Evolutionary conservation across 768 basidiomycete genomes (phyloP), one percentile per base, ranked within the genome.

Genomic region (Hygrocybe coccinea): DNA sequence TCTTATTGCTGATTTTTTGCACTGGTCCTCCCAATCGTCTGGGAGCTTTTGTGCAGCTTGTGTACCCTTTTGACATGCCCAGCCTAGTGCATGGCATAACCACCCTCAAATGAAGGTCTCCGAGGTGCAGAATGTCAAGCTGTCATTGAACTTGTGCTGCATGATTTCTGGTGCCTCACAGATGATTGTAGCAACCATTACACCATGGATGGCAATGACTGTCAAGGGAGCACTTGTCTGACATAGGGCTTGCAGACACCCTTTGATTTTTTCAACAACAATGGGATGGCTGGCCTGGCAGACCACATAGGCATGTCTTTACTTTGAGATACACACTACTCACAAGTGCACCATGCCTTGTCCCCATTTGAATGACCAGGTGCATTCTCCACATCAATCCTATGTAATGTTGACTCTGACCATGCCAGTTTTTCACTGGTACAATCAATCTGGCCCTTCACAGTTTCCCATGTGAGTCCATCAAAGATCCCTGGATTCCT

Each of bases 141-240:
- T 70, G 46, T 70, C 64, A 14, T 36, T 33, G 25, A 61, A 59
- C 17, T 36, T 36, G 9, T 60, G 55, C 2, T 54, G 25, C 39
- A 76, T 65, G 9, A 76, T 58, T 34, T 65, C 59, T 0, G 73
- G 70, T 11, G 39, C 47, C 11, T 52, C 48, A 14, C 62, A 15
- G 9, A 57, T 14, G 37, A 74, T 65, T 3, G 46, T 58, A 0
- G 67, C 69, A 37, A 74, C 52, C 43, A 74, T 64, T n/a, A 74
- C 55, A 1, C 56, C 72, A 0, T 65, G 61, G 7, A 63, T 60
- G 4, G 8, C 8, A 8, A 29, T 29, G 4, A 29, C 4, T 29
- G 29, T 60, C 1, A 75, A 38, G 2, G 68, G 37, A 9, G 59
- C 56, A 0, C 65, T 62, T 9, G 55, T 29, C 8, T 29, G 3